phyloP scores from a whole-genome alignment of 441 rosid species.

The Hura crepitans region DNA sequence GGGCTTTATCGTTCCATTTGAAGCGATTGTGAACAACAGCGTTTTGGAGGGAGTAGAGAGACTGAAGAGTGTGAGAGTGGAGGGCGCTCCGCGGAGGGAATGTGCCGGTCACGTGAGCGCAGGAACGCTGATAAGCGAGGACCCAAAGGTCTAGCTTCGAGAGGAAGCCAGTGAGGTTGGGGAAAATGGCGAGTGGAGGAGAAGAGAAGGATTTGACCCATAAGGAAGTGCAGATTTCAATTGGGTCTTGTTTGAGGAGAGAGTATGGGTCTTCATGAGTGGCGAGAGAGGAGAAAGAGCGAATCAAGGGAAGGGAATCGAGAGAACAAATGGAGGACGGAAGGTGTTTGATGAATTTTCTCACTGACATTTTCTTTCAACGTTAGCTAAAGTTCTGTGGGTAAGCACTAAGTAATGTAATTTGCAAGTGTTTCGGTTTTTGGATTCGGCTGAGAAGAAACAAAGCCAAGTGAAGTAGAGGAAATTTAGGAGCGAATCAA shows the following conservation, averaged over 20 bases:
- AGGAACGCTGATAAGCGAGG: conserved; percentile 83
- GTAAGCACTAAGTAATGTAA: too few species aligned
- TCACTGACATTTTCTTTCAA: conserved; percentile 32
- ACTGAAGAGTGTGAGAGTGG: conserved; percentile 52
- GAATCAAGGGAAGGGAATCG: conserved; percentile 8
- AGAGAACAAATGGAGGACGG: conserved; percentile 12
- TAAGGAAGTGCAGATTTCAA: conserved; percentile 63
- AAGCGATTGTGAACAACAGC: conserved; percentile 57
- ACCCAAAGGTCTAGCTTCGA: conserved; percentile 92
- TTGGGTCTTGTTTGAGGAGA: conserved; percentile 77
- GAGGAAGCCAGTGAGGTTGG: conserved; percentile 80
- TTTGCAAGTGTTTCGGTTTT: background rate
- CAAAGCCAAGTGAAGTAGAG: background rate
- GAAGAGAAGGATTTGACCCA: conserved; percentile 95
- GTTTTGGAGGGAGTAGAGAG: conserved; percentile 68
- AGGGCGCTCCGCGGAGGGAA: conserved; percentile 89
- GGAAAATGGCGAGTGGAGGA: conserved; percentile 41
- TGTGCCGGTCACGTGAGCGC: conserved; percentile 70
- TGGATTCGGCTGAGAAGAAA: background rate
- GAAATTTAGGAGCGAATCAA: background rate
- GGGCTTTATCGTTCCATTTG: conserved; percentile 68
- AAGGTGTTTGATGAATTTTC: conserved; percentile 46
- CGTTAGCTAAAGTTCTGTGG: background rate
- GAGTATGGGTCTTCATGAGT: conserved; percentile 45
- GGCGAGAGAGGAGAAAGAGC: conserved; percentile 39